These are phyloP conservation scores for Thermothielavioides terrestris DNA, from an alignment of 495 filamentous ascomycete species.

Conservation along the genomic window DNA sequence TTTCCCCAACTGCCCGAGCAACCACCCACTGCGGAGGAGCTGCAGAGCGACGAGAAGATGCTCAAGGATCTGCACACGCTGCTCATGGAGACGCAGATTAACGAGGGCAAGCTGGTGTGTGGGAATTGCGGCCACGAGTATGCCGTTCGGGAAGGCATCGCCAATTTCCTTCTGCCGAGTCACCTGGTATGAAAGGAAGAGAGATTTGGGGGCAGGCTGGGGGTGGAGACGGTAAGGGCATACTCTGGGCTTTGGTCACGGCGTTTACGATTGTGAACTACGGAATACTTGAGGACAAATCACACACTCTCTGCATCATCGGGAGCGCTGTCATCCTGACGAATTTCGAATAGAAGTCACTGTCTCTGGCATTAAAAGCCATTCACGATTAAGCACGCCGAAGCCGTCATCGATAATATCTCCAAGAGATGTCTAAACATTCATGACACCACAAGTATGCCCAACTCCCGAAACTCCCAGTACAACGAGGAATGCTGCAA, in stretches of 20 bases:
- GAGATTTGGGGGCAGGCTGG: not conserved
- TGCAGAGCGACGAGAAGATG: constrained; percentile 53
- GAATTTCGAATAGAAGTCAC: no score
- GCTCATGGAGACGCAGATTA: constrained; percentile 82
- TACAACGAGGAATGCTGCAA: constrained; percentile 11
- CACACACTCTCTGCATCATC: no score
- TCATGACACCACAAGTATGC: constrained; percentile 7
- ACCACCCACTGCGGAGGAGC: constrained; percentile 50
- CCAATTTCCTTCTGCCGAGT: constrained; percentile 89
- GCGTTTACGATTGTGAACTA: not conserved
- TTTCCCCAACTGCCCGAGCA: constrained; percentile 65
- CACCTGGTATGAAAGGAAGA: constrained; percentile 57
- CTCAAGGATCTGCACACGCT: constrained; percentile 71
- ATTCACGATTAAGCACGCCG: not conserved
- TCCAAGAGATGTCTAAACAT: constrained; percentile 4
- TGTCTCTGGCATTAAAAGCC: no score
- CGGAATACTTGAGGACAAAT: no score
- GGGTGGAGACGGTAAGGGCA: not conserved
- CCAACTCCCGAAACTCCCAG: constrained; percentile 14
- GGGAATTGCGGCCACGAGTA: constrained; percentile 90
- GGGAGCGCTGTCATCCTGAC: no score
- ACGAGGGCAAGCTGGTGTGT: constrained; percentile 80
- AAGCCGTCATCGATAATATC: not conserved
- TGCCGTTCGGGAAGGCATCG: constrained; percentile 85
- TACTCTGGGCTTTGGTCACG: constrained; percentile 3